Base-by-base conservation (phyloP, 352 stramenopile genomes). In the Phytopythium aichiense region DNA sequence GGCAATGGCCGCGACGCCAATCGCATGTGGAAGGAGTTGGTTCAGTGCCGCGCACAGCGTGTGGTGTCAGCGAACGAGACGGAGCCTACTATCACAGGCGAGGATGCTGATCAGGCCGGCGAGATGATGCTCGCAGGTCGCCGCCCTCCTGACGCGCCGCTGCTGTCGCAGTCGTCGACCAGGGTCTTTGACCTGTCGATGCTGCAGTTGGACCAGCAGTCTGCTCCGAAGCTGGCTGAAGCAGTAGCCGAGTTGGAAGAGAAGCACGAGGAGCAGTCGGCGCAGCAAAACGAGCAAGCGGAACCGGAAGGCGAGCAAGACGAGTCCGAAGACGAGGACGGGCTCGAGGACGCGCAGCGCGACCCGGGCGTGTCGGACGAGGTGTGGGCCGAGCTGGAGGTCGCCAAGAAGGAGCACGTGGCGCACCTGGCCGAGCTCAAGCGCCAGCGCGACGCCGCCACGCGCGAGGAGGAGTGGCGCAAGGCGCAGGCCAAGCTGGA, bases 1-100 rank as follows among this genome's bases (percentile, higher is more conserved):
- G 81, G 82, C 0, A 94, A 91, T 64, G 84, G 84, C 0, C 83
- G 80, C 20, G 82, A 92, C 48, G 84, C 87, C n/a, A 67, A 77
- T 49, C 71, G 79, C 20, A 57, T 95, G 25, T 91, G 80, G 84
- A 76, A 87, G 16, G 79, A 79, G 42, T 40, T 90, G 37, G 56
- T 81, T 20, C 77, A 88, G 51, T 90, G 64, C 58, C 84, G 86
- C 9, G 82, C 84, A 0, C 74, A 92, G 35, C 79, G 82, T 4
- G 76, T 91, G 18, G 74, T 81, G 9, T 31, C 62, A 13, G 49
- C 54, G 11, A 68, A 70, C 0, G 79, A 94, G 49, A 43, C 82
- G n/a, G 68, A 77, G 33, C 75, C 77, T 40, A 83, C 67, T 0
- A 79, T 95, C 42, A 76, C 73, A 11, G 11, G 53, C 0, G 42